Conservation (phyloP, 495 filamentous ascomycete genomes). For the Bombardia bombarda region DNA sequence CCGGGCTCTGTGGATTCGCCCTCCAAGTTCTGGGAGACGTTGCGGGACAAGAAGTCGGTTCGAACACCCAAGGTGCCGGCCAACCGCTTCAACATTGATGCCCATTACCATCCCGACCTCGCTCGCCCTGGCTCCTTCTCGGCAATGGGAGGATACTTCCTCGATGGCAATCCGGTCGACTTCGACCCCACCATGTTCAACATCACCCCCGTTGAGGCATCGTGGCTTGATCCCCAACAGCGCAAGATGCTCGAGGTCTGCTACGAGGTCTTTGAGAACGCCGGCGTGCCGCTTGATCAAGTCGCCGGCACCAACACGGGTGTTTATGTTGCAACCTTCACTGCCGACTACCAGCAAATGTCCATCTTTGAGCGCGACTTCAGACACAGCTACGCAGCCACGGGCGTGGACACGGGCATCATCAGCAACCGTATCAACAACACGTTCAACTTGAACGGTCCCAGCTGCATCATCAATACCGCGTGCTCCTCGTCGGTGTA, state of each 20-base stretch:
- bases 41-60: not conserved
- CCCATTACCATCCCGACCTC: not conserved
- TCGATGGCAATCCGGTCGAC: not conserved
- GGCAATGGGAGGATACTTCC: slow-evolving; percentile 56
- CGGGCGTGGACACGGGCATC: slow-evolving; percentile 21
- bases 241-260: slow-evolving; percentile 42
- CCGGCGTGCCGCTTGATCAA: slow-evolving; percentile 56
- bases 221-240: not conserved
- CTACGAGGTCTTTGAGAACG: slow-evolving; percentile 76
- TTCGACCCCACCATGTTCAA: not conserved
- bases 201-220: not conserved
- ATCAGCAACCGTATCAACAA: slow-evolving; percentile 44
- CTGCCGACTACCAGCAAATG: slow-evolving; percentile 59
- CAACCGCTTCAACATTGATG: slow-evolving; percentile 1
- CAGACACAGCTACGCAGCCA: slow-evolving; percentile 17
- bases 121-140: not conserved
- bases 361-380: not conserved
- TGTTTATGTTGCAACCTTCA: slow-evolving; percentile 60
- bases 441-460: slow-evolving; percentile 36
- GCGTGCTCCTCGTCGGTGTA: slow-evolving; percentile 48
- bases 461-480: slow-evolving; percentile 39
- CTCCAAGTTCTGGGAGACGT: not conserved
- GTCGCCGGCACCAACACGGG: slow-evolving; percentile 1
- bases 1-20: not conserved
- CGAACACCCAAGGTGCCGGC: not conserved